Base-by-base conservation (phyloP, 2,329 filamentous ascomycete species). In the Raffaelea arxii region DNA sequence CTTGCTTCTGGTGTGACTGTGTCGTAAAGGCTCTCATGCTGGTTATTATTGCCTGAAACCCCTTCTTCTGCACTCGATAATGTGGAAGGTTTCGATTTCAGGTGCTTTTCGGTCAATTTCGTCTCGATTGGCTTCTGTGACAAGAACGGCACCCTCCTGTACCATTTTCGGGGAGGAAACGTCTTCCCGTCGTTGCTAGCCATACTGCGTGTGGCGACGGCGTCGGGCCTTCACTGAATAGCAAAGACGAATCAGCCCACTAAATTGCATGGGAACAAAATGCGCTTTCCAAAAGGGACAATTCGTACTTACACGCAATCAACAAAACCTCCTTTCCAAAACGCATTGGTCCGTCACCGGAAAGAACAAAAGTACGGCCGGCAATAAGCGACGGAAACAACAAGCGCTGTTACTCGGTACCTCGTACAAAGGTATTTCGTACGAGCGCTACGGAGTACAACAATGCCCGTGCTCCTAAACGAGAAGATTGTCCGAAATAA, bases 101-200 rank as follows among this genome's bases (percentile, higher is more conserved):
- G 35, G 6, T 22, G 44, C 6, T 43, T 44, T n/a, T 50, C 44
- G 23, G 52, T 52, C 22, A 53, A 41, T 25, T 43, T 46, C 24
- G 46, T 53, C 44, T 53, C 48, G 43, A 59, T 59, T 4, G 57
- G 56, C 4, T 51, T 54, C 6, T 51, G 52, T 12, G 59, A 61
- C 4, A 61, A 14, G 23, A 61, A 56, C 0, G 59, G 59, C 1
- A 60, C 58, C 30, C 56, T 51, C 40, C 59, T 54, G 51, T 61
- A 60, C 59, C 59, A 61, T 37, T 56, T 61, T 47, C 59, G 51
- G 2, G 54, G 56, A 23, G 57, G 53, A 36, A 61, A 61, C 22
- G 43, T 52, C 38, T 54, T 56, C 37, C 50, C 53, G 39, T 30
- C 35, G 32, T 9, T 36, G 32, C 32, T 36, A 7, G 32, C 32